Conservation (phyloP, 1,139 yeast species). For the Diutina rugosa region DNA sequence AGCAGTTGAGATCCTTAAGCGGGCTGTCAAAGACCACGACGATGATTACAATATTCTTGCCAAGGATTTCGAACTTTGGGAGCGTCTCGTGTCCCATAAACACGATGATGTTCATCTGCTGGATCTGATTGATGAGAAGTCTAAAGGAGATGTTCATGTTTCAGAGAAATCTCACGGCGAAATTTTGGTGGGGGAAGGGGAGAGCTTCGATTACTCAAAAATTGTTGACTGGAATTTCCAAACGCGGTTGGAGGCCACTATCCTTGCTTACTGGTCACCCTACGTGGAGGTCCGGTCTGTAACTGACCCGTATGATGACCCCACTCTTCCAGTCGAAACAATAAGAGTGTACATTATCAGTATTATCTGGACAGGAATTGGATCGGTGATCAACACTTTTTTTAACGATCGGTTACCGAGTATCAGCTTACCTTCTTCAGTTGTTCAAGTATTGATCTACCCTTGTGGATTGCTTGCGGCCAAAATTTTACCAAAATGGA, state of each 20-base stretch:
- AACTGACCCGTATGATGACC: slow-evolving; percentile 7
- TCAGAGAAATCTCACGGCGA: slow-evolving; percentile 18
- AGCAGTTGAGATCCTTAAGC: not conserved
- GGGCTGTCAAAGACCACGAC: not conserved
- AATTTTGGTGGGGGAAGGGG: not conserved
- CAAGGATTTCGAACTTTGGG: not conserved
- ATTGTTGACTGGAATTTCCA: slow-evolving; percentile 7
- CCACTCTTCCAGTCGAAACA: slow-evolving; percentile 5
- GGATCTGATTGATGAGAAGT: not conserved
- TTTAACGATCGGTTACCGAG: slow-evolving; percentile 6
- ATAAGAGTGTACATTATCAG: slow-evolving; percentile 6
- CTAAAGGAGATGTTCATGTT: slow-evolving; percentile 7
- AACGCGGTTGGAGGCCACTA: slow-evolving; percentile 6
- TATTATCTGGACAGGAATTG: slow-evolving; percentile 6
- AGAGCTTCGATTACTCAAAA: slow-evolving; percentile 9
- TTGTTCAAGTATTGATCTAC: slow-evolving; percentile 44
- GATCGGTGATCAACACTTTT: slow-evolving; percentile 7
- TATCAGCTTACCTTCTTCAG: slow-evolving; percentile 7
- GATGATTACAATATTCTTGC: not conserved
- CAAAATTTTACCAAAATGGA: slow-evolving; percentile 32
- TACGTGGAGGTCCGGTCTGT: slow-evolving; percentile 8
- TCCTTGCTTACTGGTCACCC: slow-evolving; percentile 7
- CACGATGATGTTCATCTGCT: not conserved
- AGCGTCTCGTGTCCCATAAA: not conserved
- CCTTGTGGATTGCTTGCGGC: slow-evolving; percentile 38